These are phyloP conservation scores for Solanum hybrid DNA, from an alignment of 305 asterid genomes.

Conservation along the genomic window DNA sequence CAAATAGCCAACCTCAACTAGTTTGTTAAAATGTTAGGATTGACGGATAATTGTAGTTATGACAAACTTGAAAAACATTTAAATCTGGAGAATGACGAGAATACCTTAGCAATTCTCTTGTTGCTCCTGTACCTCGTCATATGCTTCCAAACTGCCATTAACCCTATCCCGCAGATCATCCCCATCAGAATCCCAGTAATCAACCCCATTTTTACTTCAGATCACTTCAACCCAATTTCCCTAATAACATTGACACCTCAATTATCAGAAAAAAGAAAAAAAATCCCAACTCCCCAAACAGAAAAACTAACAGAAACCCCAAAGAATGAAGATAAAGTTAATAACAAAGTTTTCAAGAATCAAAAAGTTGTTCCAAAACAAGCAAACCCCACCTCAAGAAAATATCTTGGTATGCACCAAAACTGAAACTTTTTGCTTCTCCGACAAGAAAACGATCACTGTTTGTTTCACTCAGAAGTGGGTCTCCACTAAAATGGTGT, in stretches of 20 bases:
- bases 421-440: not conserved
- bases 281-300: not conserved
- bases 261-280: not conserved
- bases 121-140: slow-evolving; percentile 69
- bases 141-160: slow-evolving; percentile 83
- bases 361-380: not conserved
- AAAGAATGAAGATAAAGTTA: not conserved
- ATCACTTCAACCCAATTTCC: not conserved
- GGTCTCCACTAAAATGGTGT: not conserved
- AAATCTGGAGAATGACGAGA: not conserved
- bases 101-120: slow-evolving; percentile 79
- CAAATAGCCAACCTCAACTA: not conserved
- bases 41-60: not conserved
- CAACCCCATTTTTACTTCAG: slow-evolving; percentile 48
- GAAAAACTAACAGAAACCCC: not conserved
- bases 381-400: not conserved
- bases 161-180: slow-evolving; percentile 66
- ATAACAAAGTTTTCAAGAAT: not conserved
- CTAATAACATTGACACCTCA: not conserved
- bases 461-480: not conserved
- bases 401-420: not conserved
- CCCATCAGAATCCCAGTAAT: slow-evolving; percentile 81
- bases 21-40: not conserved
- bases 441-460: not conserved
- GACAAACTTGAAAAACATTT: not conserved